phyloP scores from a whole-genome alignment of 768 basidiomycete genomes.

The Boletus rubroflammeus region DNA sequence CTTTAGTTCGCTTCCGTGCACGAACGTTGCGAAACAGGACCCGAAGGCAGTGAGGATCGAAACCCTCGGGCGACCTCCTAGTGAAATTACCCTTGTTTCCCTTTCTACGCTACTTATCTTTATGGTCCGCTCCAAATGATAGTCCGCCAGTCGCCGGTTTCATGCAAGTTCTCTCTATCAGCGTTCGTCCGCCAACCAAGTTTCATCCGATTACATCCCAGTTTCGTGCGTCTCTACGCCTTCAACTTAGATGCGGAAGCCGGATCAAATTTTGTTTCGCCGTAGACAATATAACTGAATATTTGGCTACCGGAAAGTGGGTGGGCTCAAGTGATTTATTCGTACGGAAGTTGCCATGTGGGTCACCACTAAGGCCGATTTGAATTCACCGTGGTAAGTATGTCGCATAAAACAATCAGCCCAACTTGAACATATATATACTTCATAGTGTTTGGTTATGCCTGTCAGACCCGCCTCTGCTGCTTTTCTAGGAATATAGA shows the following conservation, averaged over 20 bases:
- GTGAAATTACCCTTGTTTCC: background rate
- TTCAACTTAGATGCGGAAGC: background rate
- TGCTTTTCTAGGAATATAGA: background rate
- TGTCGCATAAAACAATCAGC: background rate
- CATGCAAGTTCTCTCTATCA: slow-evolving; percentile 10
- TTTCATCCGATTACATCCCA: slow-evolving; percentile 4
- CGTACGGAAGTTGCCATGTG: background rate
- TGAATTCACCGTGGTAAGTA: background rate
- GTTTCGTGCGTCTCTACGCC: background rate
- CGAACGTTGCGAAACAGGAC: slow-evolving; percentile 19
- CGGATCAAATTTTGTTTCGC: background rate
- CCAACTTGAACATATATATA: too few species aligned
- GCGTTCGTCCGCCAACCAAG: slow-evolving; percentile 1
- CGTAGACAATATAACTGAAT: background rate
- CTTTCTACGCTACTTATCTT: slow-evolving; percentile 4
- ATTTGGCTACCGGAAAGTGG: background rate
- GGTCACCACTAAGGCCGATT: background rate
- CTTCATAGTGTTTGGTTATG: background rate
- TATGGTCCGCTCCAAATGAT: background rate
- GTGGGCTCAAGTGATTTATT: background rate
- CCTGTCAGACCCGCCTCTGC: background rate
- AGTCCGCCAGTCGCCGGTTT: slow-evolving; percentile 10
- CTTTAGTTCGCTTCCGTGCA: slow-evolving; percentile 16
- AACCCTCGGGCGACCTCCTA: slow-evolving; percentile 9
- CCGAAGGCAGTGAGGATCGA: slow-evolving; percentile 20